These are phyloP conservation scores for Fusarium vanettenii DNA, from an alignment of 2,329 filamentous ascomycete species.

Conservation along the genomic window DNA sequence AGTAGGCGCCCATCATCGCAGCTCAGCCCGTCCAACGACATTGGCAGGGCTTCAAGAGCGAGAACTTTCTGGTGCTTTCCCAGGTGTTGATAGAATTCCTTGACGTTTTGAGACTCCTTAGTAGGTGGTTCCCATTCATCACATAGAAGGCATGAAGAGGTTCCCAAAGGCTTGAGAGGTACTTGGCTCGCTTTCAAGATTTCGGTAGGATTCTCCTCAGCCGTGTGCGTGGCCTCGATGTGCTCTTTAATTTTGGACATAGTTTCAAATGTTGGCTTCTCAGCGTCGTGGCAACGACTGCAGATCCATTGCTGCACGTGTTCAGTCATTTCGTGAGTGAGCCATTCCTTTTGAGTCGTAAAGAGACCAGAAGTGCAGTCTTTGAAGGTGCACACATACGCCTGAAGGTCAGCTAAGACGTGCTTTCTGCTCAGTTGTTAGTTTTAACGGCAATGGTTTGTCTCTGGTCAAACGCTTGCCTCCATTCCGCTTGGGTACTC, in stretches of 20 bases:
- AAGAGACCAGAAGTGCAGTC: neutral
- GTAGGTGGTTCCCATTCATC: neutral
- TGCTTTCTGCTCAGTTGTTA: neutral
- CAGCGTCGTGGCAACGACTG: neutral
- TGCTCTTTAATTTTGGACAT: neutral
- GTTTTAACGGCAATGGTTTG: neutral
- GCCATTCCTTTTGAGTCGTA: neutral
- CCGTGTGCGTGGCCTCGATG: neutral
- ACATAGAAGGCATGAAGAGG: neutral
- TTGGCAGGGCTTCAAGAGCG: neutral
- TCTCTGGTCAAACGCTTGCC: neutral
- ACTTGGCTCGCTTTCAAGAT: neutral
- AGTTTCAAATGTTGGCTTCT: neutral
- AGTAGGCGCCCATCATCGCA: neutral
- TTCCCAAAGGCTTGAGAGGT: neutral
- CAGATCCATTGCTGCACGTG: neutral
- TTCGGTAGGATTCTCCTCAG: neutral
- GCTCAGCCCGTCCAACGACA: neutral
- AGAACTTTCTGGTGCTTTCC: neutral
- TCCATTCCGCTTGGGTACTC: neutral
- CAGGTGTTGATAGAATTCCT: neutral
- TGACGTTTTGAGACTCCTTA: neutral
- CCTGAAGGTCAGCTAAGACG: neutral
- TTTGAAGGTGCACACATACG: neutral
- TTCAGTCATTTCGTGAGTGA: neutral